phyloP scores from a whole-genome alignment of 129 eudicot species.

The Scalesia atractyloides region DNA sequence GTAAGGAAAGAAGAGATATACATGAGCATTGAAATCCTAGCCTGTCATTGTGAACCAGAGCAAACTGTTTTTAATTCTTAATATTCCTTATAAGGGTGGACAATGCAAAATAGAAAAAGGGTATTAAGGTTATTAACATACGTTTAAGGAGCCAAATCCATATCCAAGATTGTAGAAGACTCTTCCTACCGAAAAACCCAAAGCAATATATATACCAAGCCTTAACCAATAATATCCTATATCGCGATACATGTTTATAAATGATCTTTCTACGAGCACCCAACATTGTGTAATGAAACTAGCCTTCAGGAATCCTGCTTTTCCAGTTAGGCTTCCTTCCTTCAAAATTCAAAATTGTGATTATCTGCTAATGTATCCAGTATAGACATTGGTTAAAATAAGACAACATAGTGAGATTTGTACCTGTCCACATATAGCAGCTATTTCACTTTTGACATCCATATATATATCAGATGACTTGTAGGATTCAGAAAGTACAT shows the following conservation, averaged over 20 bases:
- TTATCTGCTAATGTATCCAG: neutral
- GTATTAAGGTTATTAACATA: conserved; percentile 25
- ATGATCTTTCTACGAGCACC: conserved; percentile 56
- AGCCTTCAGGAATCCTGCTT: conserved; percentile 38
- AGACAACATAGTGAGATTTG: neutral
- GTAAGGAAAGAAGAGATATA: conserved; percentile 66
- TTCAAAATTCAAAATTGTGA: conserved; percentile 6
- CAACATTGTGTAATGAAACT: conserved; percentile 45
- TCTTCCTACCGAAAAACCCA: conserved; percentile 56
- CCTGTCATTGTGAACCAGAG: conserved; percentile 41
- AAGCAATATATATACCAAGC: conserved; percentile 50
- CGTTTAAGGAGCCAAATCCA: conserved; percentile 51
- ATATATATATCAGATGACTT: conserved; percentile 45
- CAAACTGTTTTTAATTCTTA: neutral
- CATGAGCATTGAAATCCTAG: conserved; percentile 62
- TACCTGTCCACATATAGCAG: conserved; percentile 45
- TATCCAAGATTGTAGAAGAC: conserved; percentile 50
- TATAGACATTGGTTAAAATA: neutral
- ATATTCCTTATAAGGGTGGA: neutral
- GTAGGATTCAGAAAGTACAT: conserved; percentile 47
- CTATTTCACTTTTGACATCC: conserved; percentile 36
- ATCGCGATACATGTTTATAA: conserved; percentile 64
- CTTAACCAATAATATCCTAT: conserved; percentile 77
- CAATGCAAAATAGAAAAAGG: neutral
- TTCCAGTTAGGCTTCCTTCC: conserved; percentile 37